Conservation (phyloP, 2,329 filamentous ascomycete genomes). For the Metarhizium sp. region DNA sequence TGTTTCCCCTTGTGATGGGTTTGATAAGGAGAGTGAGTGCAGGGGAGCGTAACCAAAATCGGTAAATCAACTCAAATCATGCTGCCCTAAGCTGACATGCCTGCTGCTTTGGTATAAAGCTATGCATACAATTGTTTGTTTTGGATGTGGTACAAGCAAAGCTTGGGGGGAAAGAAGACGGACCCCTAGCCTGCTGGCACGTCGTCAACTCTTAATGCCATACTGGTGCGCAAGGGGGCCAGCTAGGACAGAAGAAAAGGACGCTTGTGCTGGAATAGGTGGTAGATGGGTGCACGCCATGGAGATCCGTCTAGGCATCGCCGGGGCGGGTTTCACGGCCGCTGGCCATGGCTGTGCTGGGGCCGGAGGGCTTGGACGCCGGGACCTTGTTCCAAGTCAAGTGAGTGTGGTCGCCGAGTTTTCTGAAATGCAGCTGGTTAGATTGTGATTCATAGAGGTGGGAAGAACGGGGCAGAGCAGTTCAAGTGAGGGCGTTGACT, state of each 20-base stretch:
- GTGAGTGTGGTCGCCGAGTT: conserved; percentile 96
- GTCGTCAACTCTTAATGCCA: not conserved
- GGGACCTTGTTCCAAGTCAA: conserved; percentile 79
- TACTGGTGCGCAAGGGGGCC: not conserved
- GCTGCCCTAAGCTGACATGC: not conserved
- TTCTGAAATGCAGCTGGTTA: conserved; percentile 43
- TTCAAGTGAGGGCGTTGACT: conserved; percentile 16
- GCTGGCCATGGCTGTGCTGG: conserved; percentile 35
- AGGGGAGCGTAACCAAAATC: not conserved
- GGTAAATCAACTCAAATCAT: not conserved
- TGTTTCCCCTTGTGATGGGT: too few relatives aligned
- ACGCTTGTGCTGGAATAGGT: not conserved
- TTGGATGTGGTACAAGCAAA: not conserved
- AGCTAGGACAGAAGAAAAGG: not conserved
- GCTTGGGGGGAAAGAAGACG: not conserved
- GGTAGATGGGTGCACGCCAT: conserved; percentile 9
- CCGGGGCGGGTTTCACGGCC: conserved; percentile 46
- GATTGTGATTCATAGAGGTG: not conserved
- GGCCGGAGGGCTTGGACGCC: conserved; percentile 29
- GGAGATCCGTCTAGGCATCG: conserved; percentile 29
- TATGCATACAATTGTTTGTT: not conserved
- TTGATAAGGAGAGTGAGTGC: not conserved
- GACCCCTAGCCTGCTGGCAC: not conserved
- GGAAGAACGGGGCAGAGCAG: too few relatives aligned
- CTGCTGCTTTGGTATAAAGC: not conserved